Base-by-base conservation (phyloP, 331 rosid genomes). In the Acacia pycnantha region DNA sequence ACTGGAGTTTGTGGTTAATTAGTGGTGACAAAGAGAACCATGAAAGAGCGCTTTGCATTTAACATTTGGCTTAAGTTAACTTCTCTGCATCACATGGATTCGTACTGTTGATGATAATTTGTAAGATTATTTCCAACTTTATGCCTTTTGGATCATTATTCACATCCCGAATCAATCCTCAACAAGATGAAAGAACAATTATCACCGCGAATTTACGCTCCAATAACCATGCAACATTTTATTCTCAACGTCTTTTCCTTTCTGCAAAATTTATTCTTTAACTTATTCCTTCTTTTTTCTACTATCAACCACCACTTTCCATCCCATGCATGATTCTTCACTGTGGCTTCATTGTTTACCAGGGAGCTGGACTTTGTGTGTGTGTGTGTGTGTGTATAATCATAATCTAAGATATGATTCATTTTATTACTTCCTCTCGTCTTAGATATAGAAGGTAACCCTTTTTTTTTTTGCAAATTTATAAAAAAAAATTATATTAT, bases 21-120 rank as follows among this genome's bases (percentile, higher is more conserved):
- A 6, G 41, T 37, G 71, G 77, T 26, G 83, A 58, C 77, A 79
- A 5, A 79, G 48, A 41, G 71, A 79, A 79, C 46, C 70, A 2
- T 69, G 16, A 13, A 3, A 8, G 21, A 2, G 18, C 1, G 35
- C 24, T 51, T 51, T 19, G 59, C 64, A 79, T 53, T 37, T 24
- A 15, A 68, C 29, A 22, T 40, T n/a, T 58, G 3, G 31, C 29
- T 58, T n/a, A 22, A 2, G 0, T n/a, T 8, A 8, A 21, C 11
- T 9, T 26, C 11, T 2, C 62, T 22, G 29, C 65, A 8, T 58
- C 31, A 58, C 31, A n/a, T 58, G 31, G 65, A 58, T 22, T 58
- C 14, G 15, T 58, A 58, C 65, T 58, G 31, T 58, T 58, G 31
- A 58, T 58, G 15, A 58, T 22, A 5, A 15, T 15, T 18, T n/a